A percentile compares a stretch with the other conserved stretches of the same genome.
phyloP scores from a whole-genome alignment of 2,329 filamentous ascomycete genomes.

The Beauveria bassiana region DNA sequence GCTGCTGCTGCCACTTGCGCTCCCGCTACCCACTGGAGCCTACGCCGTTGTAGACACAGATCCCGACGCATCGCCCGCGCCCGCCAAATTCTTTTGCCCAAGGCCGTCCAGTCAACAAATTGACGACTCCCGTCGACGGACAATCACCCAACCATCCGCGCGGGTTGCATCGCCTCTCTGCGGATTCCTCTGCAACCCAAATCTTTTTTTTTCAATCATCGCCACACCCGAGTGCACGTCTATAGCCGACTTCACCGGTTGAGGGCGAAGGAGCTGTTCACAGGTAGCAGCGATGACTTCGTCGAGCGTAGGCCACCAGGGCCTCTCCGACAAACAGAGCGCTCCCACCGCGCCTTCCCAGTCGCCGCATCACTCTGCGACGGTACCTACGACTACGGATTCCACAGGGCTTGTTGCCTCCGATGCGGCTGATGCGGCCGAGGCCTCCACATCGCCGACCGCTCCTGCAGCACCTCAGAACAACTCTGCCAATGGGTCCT shows the following conservation, averaged over 20 bases:
- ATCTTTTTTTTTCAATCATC: not conserved
- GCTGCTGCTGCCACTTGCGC: conserved; percentile 14
- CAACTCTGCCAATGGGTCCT: not conserved
- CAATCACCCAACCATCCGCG: not conserved
- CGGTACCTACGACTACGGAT: conserved; percentile 11
- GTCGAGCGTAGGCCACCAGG: conserved; percentile 34
- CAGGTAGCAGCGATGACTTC: conserved; percentile 52
- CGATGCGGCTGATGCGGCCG: conserved; percentile 8
- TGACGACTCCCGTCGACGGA: not conserved
- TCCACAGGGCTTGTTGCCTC: conserved; percentile 10
- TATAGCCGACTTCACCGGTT: conserved; percentile 13
- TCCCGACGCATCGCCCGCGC: conserved; percentile 9
- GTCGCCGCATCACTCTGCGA: conserved; percentile 15
- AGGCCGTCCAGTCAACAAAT: conserved; percentile 1
- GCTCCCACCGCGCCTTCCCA: conserved; percentile 4
- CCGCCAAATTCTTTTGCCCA: conserved; percentile 16
- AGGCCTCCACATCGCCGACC: not conserved
- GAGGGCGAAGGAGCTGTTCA: conserved; percentile 49
- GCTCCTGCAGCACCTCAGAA: not conserved
- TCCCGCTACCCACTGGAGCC: not conserved
- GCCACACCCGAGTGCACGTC: not conserved
- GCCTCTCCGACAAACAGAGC: conserved; percentile 11
- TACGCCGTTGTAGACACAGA: not conserved
- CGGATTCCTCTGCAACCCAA: not conserved
- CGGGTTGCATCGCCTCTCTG: conserved; percentile 1